phyloP scores from a whole-genome alignment of 352 stramenopile species.

The Blastocystis hominis region DNA sequence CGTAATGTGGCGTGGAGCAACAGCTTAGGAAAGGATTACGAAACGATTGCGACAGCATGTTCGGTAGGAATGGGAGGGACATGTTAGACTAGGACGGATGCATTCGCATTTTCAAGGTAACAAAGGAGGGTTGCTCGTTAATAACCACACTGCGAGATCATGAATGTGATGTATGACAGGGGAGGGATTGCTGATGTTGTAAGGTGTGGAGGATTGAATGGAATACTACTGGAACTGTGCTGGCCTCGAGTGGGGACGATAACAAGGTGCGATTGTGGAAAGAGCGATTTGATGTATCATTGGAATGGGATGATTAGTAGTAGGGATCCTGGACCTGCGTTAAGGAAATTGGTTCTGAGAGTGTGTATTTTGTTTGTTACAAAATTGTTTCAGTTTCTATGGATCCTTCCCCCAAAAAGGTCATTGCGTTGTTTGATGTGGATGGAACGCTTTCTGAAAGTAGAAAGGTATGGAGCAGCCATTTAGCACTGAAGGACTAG shows the following conservation, averaged over 20 bases:
- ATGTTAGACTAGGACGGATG: constrained; percentile 20
- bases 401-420: background rate
- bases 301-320: background rate
- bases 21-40: constrained; percentile 27
- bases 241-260: constrained; percentile 21
- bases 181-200: background rate
- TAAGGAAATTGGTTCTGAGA: background rate
- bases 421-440: constrained; percentile 46
- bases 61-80: background rate
- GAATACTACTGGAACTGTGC: constrained; percentile 36
- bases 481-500: background rate
- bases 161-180: background rate
- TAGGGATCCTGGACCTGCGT: constrained; percentile 14
- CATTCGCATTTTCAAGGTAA: constrained; percentile 30
- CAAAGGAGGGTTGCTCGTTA: background rate
- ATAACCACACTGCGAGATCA: background rate
- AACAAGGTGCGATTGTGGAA: constrained; percentile 45
- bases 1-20: background rate
- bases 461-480: background rate
- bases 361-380: background rate
- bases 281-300: background rate
- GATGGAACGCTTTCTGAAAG: constrained; percentile 37
- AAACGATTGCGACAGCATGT: background rate
- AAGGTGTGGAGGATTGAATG: constrained; percentile 48
- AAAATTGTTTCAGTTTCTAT: background rate